Conservation (phyloP, 768 basidiomycete species). For the Sporobolomyces phaffii region DNA sequence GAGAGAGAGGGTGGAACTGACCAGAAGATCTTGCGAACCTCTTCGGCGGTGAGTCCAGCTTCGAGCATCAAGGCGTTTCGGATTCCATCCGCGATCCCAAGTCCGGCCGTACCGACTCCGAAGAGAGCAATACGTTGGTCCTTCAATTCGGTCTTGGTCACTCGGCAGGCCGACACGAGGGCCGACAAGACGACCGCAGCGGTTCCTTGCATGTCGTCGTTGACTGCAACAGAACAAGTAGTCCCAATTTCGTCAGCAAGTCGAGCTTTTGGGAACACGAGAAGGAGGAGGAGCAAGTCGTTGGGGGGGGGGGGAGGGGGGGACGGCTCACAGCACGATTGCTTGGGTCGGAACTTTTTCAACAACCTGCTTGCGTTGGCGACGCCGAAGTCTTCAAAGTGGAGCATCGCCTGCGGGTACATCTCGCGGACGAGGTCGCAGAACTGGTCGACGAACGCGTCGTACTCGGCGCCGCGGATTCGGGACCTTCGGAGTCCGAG, state of each 20-base stretch:
- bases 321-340: conserved; percentile 45
- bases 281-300: neutral
- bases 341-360: conserved; percentile 58
- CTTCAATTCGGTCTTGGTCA: conserved; percentile 59
- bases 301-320: too few species aligned
- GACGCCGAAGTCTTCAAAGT: conserved; percentile 57
- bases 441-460: conserved; percentile 70
- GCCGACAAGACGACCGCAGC: conserved; percentile 68
- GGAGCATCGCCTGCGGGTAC: conserved; percentile 48
- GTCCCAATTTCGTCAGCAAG: too few species aligned
- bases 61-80: conserved; percentile 64
- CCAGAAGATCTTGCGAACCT: conserved; percentile 51
- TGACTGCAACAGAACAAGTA: conserved; percentile 58
- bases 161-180: conserved; percentile 62
- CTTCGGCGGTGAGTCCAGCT: conserved; percentile 51
- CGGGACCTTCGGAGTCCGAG: conserved; percentile 71
- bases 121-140: conserved; percentile 74
- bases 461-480: conserved; percentile 66
- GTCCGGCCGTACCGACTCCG: conserved; percentile 74
- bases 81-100: conserved; percentile 70
- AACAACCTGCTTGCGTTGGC: conserved; percentile 23
- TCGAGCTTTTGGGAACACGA: conserved; percentile 39
- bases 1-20: neutral
- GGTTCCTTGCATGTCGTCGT: conserved; percentile 80
- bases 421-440: conserved; percentile 32